phyloP scores from a whole-genome alignment of 2,329 filamentous ascomycete species.

The Penicillium capsulatum region DNA sequence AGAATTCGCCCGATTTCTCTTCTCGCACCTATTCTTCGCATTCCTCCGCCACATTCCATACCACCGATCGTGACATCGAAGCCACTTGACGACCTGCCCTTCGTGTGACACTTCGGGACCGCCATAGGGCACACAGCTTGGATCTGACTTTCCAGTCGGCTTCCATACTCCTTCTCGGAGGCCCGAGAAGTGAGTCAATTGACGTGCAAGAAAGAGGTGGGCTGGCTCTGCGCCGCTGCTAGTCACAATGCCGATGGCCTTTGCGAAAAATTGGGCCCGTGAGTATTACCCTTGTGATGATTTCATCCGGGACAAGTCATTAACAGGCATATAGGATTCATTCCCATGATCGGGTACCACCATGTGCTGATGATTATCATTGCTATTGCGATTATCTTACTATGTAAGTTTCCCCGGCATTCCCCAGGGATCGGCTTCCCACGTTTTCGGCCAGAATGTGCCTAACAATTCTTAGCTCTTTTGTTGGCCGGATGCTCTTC shows the following conservation, averaged over 20 bases:
- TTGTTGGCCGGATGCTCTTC: slow-evolving; percentile 94
- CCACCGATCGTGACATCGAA: slow-evolving; percentile 14
- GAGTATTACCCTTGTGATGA: slow-evolving; percentile 15
- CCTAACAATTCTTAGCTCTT: slow-evolving; percentile 59
- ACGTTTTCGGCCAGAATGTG: slow-evolving; percentile 9
- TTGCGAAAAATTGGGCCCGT: slow-evolving; percentile 36
- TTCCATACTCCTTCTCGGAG: slow-evolving; percentile 38
- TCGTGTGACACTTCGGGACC: neutral
- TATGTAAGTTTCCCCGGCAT: slow-evolving; percentile 63
- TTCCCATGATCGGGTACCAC: slow-evolving; percentile 64
- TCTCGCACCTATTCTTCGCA: slow-evolving; percentile 12
- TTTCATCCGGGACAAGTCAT: neutral
- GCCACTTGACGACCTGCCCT: slow-evolving; percentile 1
- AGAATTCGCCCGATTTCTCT: slow-evolving; percentile 7
- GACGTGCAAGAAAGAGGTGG: slow-evolving; percentile 12
- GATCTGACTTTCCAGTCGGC: slow-evolving; percentile 6
- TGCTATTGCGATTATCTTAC: slow-evolving; percentile 83
- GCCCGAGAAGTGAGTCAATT: slow-evolving; percentile 38
- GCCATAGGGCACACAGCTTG: slow-evolving; percentile 2
- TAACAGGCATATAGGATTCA: slow-evolving; percentile 44
- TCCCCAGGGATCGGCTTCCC: neutral
- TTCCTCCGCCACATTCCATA: slow-evolving; percentile 30
- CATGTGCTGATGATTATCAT: slow-evolving; percentile 98
- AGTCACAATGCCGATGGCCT: slow-evolving; percentile 28
- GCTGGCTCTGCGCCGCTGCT: slow-evolving; percentile 9